Evolutionary conservation across 148 eudicot species (phyloP).

Genomic region (Persicaria tinctoria): DNA sequence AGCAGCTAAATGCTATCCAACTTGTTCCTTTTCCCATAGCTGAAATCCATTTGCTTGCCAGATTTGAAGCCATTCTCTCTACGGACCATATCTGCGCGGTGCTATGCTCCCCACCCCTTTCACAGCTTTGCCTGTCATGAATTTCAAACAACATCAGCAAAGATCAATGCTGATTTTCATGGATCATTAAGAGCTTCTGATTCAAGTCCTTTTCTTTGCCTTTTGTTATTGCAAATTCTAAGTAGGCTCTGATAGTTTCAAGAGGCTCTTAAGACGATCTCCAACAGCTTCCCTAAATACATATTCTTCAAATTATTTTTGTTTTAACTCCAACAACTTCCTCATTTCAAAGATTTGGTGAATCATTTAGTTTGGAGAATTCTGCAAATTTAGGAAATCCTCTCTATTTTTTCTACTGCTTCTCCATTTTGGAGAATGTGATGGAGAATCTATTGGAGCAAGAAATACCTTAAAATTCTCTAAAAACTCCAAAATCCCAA

Average conservation of each 20-base stretch:
- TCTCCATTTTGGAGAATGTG: too few species aligned
- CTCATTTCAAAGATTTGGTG: too few species aligned
- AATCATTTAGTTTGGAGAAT: too few species aligned
- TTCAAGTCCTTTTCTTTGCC: background rate
- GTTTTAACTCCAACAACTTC: too few species aligned
- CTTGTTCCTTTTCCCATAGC: background rate
- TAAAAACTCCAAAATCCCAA: too few species aligned
- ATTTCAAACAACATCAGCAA: conserved; percentile 1
- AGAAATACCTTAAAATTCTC: too few species aligned
- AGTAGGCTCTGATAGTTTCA: background rate
- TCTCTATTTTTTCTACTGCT: too few species aligned
- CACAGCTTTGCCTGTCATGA: conserved; percentile 25
- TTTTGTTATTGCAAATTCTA: background rate
- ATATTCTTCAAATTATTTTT: too few species aligned
- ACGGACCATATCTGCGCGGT: background rate
- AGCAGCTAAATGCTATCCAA: background rate
- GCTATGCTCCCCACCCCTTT: background rate
- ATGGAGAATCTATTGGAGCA: too few species aligned
- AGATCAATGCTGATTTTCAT: background rate
- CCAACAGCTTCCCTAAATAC: too few species aligned
- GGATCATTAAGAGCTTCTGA: background rate
- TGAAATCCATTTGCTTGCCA: background rate
- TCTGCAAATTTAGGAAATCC: too few species aligned
- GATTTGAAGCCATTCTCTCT: background rate
- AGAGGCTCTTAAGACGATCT: background rate